Evolutionary conservation across 345 rosid genomes (phyloP).

Genomic region (Populus nigra): DNA sequence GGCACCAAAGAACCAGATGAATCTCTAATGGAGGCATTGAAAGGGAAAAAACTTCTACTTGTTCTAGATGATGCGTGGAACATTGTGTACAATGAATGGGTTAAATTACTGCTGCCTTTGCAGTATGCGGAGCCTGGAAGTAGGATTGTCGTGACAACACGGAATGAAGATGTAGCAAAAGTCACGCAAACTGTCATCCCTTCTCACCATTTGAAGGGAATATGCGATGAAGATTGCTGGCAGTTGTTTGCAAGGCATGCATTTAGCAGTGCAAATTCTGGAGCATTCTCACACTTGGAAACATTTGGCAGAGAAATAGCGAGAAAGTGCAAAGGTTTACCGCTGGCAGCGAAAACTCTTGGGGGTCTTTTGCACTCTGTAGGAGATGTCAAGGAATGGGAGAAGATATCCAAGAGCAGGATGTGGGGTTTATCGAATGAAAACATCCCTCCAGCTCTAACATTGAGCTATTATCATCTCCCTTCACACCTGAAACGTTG

Average conservation of each 20-base stretch:
- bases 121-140: not conserved
- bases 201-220: not conserved
- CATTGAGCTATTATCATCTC: constrained; percentile 19
- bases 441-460: constrained; percentile 9
- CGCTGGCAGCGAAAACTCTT: constrained; percentile 11
- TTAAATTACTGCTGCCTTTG: not conserved
- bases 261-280: not conserved
- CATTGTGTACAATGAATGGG: not conserved
- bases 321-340: constrained; percentile 11
- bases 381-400: constrained; percentile 3
- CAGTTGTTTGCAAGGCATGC: constrained; percentile 10
- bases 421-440: not conserved
- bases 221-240: constrained; percentile 12
- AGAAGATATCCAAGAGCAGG: constrained; percentile 9
- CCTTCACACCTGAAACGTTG: constrained; percentile 19
- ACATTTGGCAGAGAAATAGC: constrained; percentile 13
- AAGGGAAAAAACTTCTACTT: constrained; percentile 1
- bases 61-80: constrained; percentile 21
- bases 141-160: constrained; percentile 2
- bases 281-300: not conserved
- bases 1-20: not conserved
- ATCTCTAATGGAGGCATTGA: not conserved
- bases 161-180: not conserved
- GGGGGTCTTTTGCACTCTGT: constrained; percentile 9
- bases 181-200: not conserved